Conservation (phyloP, 2,329 filamentous ascomycete species). For the Xylaria polymorpha region DNA sequence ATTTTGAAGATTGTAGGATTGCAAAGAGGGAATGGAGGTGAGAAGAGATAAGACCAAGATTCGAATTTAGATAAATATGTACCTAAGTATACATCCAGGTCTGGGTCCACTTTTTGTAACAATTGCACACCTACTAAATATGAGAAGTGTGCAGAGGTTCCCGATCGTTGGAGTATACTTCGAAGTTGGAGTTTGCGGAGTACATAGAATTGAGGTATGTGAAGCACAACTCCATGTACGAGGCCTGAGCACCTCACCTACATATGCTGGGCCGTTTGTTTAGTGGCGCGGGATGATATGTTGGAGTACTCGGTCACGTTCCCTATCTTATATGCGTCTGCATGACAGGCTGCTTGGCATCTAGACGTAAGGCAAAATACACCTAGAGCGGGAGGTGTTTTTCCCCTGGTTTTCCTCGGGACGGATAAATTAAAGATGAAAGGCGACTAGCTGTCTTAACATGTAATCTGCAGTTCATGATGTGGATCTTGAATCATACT, state of each 20-base stretch:
- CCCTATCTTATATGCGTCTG: constrained; percentile 32
- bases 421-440: constrained; percentile 1
- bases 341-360: constrained; percentile 20
- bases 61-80: neutral
- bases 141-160: constrained; percentile 12
- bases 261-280: constrained; percentile 2
- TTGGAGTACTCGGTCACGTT: constrained; percentile 33
- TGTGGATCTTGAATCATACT: neutral
- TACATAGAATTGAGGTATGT: constrained; percentile 18
- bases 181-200: constrained; percentile 35
- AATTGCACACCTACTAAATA: neutral
- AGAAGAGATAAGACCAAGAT: neutral
- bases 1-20: neutral
- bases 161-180: constrained; percentile 25
- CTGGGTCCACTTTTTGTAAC: neutral
- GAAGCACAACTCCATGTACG: constrained; percentile 9
- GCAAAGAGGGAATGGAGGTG: neutral
- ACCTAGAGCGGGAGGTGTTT: neutral
- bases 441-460: neutral
- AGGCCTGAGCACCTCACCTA: constrained; percentile 19
- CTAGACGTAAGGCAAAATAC: constrained; percentile 17
- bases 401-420: neutral
- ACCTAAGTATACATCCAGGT: neutral
- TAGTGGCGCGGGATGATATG: constrained; percentile 29
- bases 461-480: neutral